These are phyloP conservation scores for Beauveria varroae DNA, from an alignment of 2,329 filamentous ascomycete species.

Conservation along the genomic window DNA sequence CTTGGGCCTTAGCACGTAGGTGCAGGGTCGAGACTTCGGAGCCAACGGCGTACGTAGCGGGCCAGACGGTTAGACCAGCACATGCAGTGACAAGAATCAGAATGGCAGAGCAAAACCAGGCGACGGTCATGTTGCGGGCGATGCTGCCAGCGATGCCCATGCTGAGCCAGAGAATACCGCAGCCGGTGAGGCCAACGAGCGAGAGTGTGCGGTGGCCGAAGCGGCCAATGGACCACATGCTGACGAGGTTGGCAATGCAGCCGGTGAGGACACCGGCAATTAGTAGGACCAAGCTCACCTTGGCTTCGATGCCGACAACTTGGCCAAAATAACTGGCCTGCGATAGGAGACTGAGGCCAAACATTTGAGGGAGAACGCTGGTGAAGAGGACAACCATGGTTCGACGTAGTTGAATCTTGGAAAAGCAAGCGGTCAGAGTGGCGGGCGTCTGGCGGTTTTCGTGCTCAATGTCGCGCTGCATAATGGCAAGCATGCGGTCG, in stretches of 20 bases:
- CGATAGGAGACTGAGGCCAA: constrained; percentile 36
- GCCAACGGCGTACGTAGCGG: constrained; percentile 32
- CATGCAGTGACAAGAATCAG: constrained; percentile 38
- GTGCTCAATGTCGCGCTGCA: constrained; percentile 41
- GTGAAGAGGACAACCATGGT: constrained; percentile 35
- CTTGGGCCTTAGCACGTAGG: constrained; percentile 35
- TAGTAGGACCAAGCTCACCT: constrained; percentile 32
- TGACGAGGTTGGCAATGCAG: constrained; percentile 33
- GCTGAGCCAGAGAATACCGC: constrained; percentile 31
- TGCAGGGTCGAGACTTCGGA: constrained; percentile 36
- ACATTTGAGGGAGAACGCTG: constrained; percentile 34
- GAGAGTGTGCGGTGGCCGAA: constrained; percentile 33
- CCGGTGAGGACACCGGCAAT: constrained; percentile 39
- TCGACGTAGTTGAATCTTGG: constrained; percentile 32
- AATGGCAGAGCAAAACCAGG: constrained; percentile 22
- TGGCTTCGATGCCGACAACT: constrained; percentile 26
- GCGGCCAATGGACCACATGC: constrained; percentile 34
- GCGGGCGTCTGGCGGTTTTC: constrained; percentile 22
- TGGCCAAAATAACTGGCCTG: constrained; percentile 34
- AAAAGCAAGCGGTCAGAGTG: constrained; percentile 38
- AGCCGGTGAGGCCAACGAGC: constrained; percentile 25
- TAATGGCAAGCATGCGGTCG: constrained; percentile 32
- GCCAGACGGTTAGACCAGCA: constrained; percentile 35
- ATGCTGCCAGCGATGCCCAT: constrained; percentile 42
- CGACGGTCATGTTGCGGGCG: constrained; percentile 25